phyloP scores from a whole-genome alignment of 2,329 filamentous ascomycete genomes.

The Cordyceps tenuipes region DNA sequence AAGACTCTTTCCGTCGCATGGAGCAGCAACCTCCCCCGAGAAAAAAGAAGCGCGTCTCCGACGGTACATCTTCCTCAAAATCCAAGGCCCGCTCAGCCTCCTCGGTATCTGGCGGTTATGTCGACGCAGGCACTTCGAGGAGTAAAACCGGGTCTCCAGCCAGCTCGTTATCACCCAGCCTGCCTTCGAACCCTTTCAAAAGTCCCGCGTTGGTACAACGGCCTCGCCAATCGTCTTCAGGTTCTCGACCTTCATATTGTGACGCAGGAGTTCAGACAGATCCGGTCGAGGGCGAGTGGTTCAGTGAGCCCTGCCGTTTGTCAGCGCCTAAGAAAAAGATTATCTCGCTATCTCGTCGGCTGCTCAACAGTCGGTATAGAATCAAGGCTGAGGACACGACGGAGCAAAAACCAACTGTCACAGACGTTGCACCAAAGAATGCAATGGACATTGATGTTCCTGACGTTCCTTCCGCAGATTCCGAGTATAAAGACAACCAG shows the following conservation, averaged over 20 bases:
- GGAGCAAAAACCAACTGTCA: constrained; percentile 21
- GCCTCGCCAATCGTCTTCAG: constrained; percentile 32
- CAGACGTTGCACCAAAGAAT: constrained; percentile 10
- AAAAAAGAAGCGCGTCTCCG: constrained; percentile 56
- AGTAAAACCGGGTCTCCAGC: constrained; percentile 46
- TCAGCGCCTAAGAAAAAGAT: constrained; percentile 38
- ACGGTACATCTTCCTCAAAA: constrained; percentile 38
- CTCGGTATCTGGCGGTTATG: constrained; percentile 32
- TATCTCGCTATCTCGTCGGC: constrained; percentile 44
- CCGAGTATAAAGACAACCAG: neutral
- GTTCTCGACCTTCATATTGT: constrained; percentile 36
- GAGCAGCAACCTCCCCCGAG: constrained; percentile 47
- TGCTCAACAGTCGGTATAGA: constrained; percentile 41
- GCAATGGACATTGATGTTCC: constrained; percentile 13
- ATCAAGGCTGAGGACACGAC: constrained; percentile 33
- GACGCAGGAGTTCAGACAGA: constrained; percentile 49
- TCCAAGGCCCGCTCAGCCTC: constrained; percentile 32
- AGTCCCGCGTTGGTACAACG: constrained; percentile 13
- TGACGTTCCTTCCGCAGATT: constrained; percentile 33
- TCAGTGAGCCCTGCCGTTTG: constrained; percentile 29
- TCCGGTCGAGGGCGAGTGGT: constrained; percentile 45
- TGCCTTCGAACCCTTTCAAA: constrained; percentile 19
- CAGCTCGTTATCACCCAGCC: constrained; percentile 32
- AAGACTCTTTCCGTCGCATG: constrained; percentile 55
- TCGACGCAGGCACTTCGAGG: constrained; percentile 44